Evolutionary conservation across 768 basidiomycete genomes (phyloP), one percentile per base, ranked within the genome.

Genomic region (Suillus spraguei): DNA sequence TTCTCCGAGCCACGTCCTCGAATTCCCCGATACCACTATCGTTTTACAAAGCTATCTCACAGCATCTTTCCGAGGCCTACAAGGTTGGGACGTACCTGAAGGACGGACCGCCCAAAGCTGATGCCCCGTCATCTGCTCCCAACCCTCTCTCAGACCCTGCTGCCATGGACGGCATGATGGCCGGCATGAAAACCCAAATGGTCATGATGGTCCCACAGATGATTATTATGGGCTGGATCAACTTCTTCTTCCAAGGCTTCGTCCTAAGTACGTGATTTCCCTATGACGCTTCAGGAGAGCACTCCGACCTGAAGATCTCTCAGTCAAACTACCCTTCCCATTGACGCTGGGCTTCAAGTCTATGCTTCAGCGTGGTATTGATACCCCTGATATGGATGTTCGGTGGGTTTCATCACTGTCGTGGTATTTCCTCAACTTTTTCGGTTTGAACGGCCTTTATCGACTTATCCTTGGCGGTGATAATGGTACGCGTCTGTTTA

Each of bases 181-280:
- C 94, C 13, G 94, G 94, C 41, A 92, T 99, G 90, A 98, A 98
- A 82, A 98, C 97, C 22, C 97, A 99, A 77, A 94, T 94, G 85
- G 95, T 98, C 56, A 96, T 97, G 92, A 98, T 99, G 92, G 91
- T 97, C 16, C 94, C 92, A 20, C 92, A 99, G 78, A 98, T 98
- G 91, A 84, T 97, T 64, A 94, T 99, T 68, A 99, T 99, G 97
- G 96, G 95, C 59, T 99, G 97, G 93, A 98, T 99, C 79, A 98
- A 95, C 76, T 95, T 96, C 77, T 99, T 99, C 87, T 99, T 99
- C 80, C 92, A 97, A 71, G 97, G 97, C 35, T 98, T 99, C 74
- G 92, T 99, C 63, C 83, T 98, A 63, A 98, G 97, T 99, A 74
- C 76, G 96, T 87, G 42, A 52, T 60, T 41, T 59, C 36, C 60